Base-by-base conservation (phyloP, 208 protist genomes). In the Trypanosoma conorhini region DNA sequence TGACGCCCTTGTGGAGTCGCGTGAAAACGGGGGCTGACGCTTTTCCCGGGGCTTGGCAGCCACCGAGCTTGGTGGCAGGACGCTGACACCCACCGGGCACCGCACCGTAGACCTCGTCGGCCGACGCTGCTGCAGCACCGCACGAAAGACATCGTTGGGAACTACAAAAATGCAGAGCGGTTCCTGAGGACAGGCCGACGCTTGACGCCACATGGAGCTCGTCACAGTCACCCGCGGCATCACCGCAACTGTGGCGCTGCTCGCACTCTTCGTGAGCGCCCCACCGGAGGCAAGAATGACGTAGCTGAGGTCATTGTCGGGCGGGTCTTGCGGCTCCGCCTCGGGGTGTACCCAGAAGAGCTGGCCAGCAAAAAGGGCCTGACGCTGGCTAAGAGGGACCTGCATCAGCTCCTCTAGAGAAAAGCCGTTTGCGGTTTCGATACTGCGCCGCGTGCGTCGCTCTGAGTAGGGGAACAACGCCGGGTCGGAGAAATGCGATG, bases 241-340 rank as follows among this genome's bases (percentile, higher is more conserved):
- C 2, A 93, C 64, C 8, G 82, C 57, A 24, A 91, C 68, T 40
- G 74, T 81, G 3, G 88, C 85, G 3, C 70, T 57, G 9, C 21
- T 40, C 15, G 69, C 15, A 7, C 52, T 61, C 21, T 67, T 30
- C 12, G 82, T 79, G 21, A 88, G 30, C 5, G 51, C 48, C 19
- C 89, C 88, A 44, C 89, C 89, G 0, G 89, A 91, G 0, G 85
- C 85, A 8, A 70, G 28, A 48, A 94, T 68, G 12, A 91, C 86
- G 21, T 63, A 80, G 42, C 80, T 78, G 19, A 94, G 56, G 33
- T 94, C 86, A 51, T 94, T 94, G 31, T 81, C 71, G 1, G 86
- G 84, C 19, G 84, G 78, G 2, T 89, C 79, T 56, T 94, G 89
- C 54, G 89, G 89, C 1, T 61, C 17, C 0, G 84, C 62, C 15